A percentile compares a stretch with the other conserved stretches of the same genome.
These are phyloP conservation scores for Penicillium sp. DNA, from an alignment of 2,329 filamentous ascomycete species.

Conservation along the genomic window DNA sequence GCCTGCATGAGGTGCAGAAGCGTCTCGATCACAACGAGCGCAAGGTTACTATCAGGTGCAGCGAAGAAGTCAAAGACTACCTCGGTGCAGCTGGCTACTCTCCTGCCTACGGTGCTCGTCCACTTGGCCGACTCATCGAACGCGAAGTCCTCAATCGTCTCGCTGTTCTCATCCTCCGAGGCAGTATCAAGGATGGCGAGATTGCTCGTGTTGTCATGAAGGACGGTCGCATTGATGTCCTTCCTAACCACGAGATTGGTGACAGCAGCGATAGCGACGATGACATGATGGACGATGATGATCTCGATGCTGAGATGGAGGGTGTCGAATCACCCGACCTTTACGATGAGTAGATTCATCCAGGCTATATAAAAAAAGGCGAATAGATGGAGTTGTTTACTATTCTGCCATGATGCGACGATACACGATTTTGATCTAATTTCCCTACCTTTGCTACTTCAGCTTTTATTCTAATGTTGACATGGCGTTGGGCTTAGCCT, in stretches of 20 bases:
- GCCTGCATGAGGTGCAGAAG: conserved; percentile 85
- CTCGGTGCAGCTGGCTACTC: conserved; percentile 90
- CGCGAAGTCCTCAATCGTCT: conserved; percentile 94
- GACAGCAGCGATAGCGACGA: conserved; percentile 56
- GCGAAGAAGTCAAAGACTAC: conserved; percentile 86
- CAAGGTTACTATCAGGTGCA: conserved; percentile 81
- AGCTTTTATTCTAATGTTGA: not conserved
- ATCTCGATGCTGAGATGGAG: conserved; percentile 71
- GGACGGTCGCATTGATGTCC: conserved; percentile 75
- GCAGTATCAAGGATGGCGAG: conserved; percentile 83
- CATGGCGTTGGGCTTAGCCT: not conserved
- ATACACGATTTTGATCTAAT: not conserved
- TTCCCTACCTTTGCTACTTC: not conserved
- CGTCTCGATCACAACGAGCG: conserved; percentile 82
- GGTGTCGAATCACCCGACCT: conserved; percentile 63
- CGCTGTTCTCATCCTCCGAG: conserved; percentile 86
- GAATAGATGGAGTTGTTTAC: not conserved
- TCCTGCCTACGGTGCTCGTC: conserved; percentile 90
- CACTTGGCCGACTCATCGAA: conserved; percentile 86
- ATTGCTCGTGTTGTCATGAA: conserved; percentile 74
- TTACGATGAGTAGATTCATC: conserved; percentile 52
- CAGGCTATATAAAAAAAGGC: not conserved
- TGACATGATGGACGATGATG: conserved; percentile 74
- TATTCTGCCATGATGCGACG: conserved; percentile 1
- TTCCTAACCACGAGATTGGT: conserved; percentile 74